Evolutionary conservation across 345 rosid species (phyloP).

Genomic region (Aquilaria yunnanensis): DNA sequence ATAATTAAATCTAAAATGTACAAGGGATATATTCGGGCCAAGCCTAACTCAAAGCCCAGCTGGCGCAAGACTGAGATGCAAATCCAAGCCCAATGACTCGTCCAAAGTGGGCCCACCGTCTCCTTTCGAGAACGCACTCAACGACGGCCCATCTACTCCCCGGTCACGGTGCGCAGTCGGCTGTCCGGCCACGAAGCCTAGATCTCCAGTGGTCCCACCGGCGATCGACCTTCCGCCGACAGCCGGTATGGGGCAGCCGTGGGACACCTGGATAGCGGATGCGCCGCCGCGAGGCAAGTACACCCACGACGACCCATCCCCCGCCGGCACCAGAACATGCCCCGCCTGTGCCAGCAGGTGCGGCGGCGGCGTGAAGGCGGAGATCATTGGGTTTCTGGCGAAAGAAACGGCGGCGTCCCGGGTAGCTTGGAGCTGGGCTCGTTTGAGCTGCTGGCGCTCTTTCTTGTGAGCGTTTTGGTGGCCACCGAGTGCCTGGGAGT

Average conservation of each 20-base stretch:
- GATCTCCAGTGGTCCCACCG: conserved; percentile 30
- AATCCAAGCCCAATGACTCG: conserved; percentile 68
- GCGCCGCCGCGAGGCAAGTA: conserved; percentile 68
- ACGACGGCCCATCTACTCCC: conserved; percentile 39
- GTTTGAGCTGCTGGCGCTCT: conserved; percentile 73
- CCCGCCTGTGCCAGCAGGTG: conserved; percentile 55
- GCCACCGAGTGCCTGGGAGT: conserved; percentile 79
- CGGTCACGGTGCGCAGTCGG: conserved; percentile 29
- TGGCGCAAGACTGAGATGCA: conserved; percentile 95
- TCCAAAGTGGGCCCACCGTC: conserved; percentile 71
- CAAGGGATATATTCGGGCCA: conserved; percentile 10
- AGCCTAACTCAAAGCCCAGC: conserved; percentile 47
- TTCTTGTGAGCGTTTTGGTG: conserved; percentile 88
- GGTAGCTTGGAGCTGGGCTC: conserved; percentile 65
- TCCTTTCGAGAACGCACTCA: conserved; percentile 61
- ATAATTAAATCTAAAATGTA: conserved; percentile 38
- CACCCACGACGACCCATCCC: conserved; percentile 61
- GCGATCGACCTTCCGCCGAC: conserved; percentile 1
- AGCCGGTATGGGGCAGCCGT: conserved; percentile 45
- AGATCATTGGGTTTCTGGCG: conserved; percentile 73
- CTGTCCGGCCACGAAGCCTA: conserved; percentile 23
- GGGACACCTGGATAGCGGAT: conserved; percentile 73
- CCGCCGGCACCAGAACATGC: conserved; percentile 34
- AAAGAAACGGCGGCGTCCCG: conserved; percentile 59
- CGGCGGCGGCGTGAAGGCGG: conserved; percentile 81